These are phyloP conservation scores for Fusarium oligoseptatum DNA, from an alignment of 2,329 filamentous ascomycete genomes.

Conservation along the genomic window DNA sequence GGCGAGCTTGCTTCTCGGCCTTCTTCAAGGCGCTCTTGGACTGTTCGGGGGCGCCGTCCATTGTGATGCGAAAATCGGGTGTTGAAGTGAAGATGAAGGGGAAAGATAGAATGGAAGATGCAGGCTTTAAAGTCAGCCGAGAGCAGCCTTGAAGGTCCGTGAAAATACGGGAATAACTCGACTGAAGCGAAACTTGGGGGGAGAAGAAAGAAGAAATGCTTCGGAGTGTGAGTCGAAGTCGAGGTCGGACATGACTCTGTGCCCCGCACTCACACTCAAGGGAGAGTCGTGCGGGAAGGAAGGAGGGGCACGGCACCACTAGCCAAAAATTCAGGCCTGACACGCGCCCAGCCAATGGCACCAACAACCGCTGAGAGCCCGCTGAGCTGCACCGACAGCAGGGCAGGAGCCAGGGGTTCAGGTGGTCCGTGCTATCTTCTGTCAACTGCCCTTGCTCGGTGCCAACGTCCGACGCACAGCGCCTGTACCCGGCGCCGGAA, in stretches of 20 bases:
- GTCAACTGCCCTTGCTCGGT: slow-evolving; percentile 34
- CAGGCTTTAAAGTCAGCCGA: slow-evolving; percentile 21
- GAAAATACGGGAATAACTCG: slow-evolving; percentile 26
- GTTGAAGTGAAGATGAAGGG: slow-evolving; percentile 12
- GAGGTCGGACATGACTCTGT: slow-evolving; percentile 42
- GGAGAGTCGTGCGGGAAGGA: slow-evolving; percentile 40
- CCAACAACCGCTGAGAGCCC: slow-evolving; percentile 10
- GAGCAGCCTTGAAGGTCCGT: slow-evolving; percentile 32
- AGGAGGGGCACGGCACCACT: slow-evolving; percentile 46
- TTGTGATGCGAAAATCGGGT: slow-evolving; percentile 44
- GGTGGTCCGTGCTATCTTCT: slow-evolving; percentile 39
- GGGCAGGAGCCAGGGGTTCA: slow-evolving; percentile 36
- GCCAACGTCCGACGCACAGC: slow-evolving; percentile 8
- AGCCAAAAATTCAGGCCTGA: slow-evolving; percentile 46
- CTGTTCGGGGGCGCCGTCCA: slow-evolving; percentile 52
- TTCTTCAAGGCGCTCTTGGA: slow-evolving; percentile 76
- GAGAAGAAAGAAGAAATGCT: slow-evolving; percentile 32
- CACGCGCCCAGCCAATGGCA: slow-evolving; percentile 42
- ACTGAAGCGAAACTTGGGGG: slow-evolving; percentile 31
- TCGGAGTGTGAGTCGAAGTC: slow-evolving; percentile 46
- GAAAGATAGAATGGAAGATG: slow-evolving; percentile 1
- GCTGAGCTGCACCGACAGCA: slow-evolving; percentile 27
- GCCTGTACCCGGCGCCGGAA: slow-evolving; percentile 42
- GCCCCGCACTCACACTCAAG: slow-evolving; percentile 48
- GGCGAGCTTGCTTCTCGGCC: slow-evolving; percentile 73